A percentile compares a stretch with the other conserved stretches of the same genome.
phyloP scores from a whole-genome alignment of 441 rosid species.

The Brassica balearica region DNA sequence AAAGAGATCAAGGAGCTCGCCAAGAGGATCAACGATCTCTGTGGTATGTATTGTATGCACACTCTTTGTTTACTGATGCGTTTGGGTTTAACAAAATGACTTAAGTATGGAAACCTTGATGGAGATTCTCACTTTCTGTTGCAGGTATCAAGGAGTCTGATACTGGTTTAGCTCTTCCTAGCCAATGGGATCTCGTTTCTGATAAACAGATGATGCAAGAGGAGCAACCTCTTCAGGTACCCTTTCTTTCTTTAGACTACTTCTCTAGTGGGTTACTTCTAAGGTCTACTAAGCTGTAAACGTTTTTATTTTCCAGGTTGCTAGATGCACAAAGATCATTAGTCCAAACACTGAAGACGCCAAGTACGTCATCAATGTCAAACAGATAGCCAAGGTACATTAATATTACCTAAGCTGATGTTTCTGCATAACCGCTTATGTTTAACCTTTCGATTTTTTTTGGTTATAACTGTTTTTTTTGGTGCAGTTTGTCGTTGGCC shows the following conservation, averaged over 20 bases:
- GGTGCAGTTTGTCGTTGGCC: slow-evolving; percentile 95
- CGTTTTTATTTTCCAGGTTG: slow-evolving; percentile 57
- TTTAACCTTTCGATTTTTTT: neutral
- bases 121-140: neutral
- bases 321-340: slow-evolving; percentile 95
- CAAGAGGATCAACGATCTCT: slow-evolving; percentile 83
- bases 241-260: neutral
- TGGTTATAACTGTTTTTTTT: neutral
- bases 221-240: slow-evolving; percentile 94
- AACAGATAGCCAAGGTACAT: slow-evolving; percentile 92
- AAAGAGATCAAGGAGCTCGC: slow-evolving; percentile 93
- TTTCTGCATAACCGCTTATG: neutral
- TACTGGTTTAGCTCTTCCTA: slow-evolving; percentile 95
- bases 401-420: neutral
- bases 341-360: slow-evolving; percentile 96
- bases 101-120: neutral
- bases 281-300: neutral
- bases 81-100: neutral
- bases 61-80: neutral
- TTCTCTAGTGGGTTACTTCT: neutral
- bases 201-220: slow-evolving; percentile 99
- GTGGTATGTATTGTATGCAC: slow-evolving; percentile 53
- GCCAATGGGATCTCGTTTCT: slow-evolving; percentile 99
- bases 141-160: slow-evolving; percentile 96
- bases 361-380: slow-evolving; percentile 93